Percentiles rank a stretch among this genome's conserved stretches.
These are phyloP conservation scores for Phlebiopsis gigantea DNA, from an alignment of 768 basidiomycete species.

Conservation along the genomic window DNA sequence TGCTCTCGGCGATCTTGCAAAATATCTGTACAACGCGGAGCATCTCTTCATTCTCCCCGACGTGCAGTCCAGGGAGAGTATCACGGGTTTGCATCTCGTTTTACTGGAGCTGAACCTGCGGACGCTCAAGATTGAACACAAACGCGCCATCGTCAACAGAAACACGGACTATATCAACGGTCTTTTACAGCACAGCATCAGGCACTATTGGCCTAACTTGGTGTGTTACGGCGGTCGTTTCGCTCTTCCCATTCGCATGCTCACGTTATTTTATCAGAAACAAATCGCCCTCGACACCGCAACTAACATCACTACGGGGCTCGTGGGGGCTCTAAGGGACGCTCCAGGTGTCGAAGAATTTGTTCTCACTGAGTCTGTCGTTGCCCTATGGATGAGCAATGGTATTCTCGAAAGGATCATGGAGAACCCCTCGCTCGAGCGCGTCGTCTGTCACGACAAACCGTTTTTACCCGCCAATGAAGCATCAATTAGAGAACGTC, in stretches of 20 bases:
- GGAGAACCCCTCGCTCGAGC: neutral
- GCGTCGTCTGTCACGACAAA: neutral
- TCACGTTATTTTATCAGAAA: neutral
- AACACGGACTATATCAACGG: neutral
- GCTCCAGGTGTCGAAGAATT: neutral
- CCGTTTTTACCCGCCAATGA: neutral
- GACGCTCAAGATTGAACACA: neutral
- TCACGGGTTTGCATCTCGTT: neutral
- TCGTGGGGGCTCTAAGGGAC: neutral
- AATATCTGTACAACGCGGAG: neutral
- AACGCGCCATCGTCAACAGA: neutral
- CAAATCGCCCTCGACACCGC: neutral
- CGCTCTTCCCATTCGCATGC: neutral
- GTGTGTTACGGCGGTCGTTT: neutral
- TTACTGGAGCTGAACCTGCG: neutral
- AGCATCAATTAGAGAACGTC: neutral
- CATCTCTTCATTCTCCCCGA: neutral
- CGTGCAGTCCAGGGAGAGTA: neutral
- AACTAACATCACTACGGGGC: neutral
- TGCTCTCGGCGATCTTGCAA: neutral
- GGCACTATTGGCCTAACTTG: neutral
- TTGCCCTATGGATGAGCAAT: neutral
- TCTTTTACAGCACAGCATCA: neutral
- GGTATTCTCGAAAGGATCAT: neutral
- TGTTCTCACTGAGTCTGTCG: neutral